Base-by-base conservation (phyloP, 2,329 filamentous ascomycete species). In the Teratosphaeria gauchensis region DNA sequence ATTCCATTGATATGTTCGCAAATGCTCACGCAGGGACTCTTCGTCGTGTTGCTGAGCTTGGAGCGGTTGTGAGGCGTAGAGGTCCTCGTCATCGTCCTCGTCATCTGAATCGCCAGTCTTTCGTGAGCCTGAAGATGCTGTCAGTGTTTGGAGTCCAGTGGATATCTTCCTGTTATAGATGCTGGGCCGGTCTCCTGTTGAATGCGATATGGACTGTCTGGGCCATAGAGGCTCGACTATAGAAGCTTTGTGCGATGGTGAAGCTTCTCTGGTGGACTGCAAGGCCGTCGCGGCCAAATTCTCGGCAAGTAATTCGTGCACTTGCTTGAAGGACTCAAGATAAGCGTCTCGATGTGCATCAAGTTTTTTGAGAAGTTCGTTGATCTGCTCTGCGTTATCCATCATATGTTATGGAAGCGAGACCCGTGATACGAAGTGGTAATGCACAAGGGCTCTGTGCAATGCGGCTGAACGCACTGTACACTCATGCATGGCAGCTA, bases 21-120 rank as follows among this genome's bases (percentile, higher is more conserved):
- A 62, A 64, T 81, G 77, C 7, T 74, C 66, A 21, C 76, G 71
- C 19, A 81, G 63, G 62, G 75, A 71, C 56, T 78, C 76, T 55
- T 77, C 73, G 51, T 76, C 71, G 60, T 75, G 76, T 4, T 66
- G 71, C 48, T 73, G 72, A 0, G 71, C 59, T 2, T 73, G 70
- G 21, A 80, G 64, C 16, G 73, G 68, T 16, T 67, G 66, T 61
- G 76, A 75, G 4, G 77, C 74, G 62, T 73, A 76, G 16, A 73
- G 63, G 9, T 68, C 65, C 33, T 72, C 71, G 58, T 75, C 71
- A 31, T 73, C 69, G 32, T 75, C 73, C 28, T 71, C 71, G 35
- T 61, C 59, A 12, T 69, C 69, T 31, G 72, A 71, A 3, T 75
- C 73, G 16, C 71, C 69, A 1, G 63, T 68, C 19, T 55, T 54